Conservation (phyloP, 768 basidiomycete genomes). For the Grammothele lineata region DNA sequence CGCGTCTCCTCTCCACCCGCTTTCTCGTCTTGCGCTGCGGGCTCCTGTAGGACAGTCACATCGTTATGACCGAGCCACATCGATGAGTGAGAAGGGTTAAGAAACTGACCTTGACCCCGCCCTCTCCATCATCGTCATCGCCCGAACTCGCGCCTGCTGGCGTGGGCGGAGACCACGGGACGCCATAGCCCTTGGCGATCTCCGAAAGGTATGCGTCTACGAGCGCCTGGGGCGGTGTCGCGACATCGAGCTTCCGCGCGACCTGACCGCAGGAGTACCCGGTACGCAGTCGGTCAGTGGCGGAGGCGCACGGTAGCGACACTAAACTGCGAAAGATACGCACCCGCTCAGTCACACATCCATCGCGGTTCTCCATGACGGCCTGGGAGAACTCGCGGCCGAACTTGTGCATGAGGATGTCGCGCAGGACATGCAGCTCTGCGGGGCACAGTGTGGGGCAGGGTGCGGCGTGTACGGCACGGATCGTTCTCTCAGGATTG, state of each 20-base stretch:
- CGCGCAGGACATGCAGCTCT: conserved; percentile 90
- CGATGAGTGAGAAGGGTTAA: background rate
- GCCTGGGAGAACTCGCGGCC: conserved; percentile 84
- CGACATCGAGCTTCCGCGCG: conserved; percentile 63
- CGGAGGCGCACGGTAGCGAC: background rate
- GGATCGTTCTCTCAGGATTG: too few species aligned
- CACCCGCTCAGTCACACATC: conserved; percentile 81
- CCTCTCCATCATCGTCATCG: conserved; percentile 26
- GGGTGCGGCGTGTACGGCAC: too few species aligned
- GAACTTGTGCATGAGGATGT: conserved; percentile 94
- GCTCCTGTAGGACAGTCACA: conserved; percentile 6
- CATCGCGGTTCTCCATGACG: conserved; percentile 83
- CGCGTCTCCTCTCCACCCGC: conserved; percentile 1
- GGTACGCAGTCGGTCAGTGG: too few species aligned
- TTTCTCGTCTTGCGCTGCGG: background rate
- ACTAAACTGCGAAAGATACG: conserved; percentile 25
- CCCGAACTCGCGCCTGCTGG: conserved; percentile 23
- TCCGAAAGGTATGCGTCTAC: conserved; percentile 88
- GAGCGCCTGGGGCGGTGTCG: conserved; percentile 66
- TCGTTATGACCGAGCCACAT: background rate
- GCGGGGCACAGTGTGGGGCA: background rate
- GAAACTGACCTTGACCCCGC: conserved; percentile 36
- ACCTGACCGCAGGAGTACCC: conserved; percentile 51
- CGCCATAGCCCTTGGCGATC: conserved; percentile 84
- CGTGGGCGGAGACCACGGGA: conserved; percentile 54